phyloP scores from a whole-genome alignment of 2,329 filamentous ascomycete species.

The Botrytis pseudocinerea region DNA sequence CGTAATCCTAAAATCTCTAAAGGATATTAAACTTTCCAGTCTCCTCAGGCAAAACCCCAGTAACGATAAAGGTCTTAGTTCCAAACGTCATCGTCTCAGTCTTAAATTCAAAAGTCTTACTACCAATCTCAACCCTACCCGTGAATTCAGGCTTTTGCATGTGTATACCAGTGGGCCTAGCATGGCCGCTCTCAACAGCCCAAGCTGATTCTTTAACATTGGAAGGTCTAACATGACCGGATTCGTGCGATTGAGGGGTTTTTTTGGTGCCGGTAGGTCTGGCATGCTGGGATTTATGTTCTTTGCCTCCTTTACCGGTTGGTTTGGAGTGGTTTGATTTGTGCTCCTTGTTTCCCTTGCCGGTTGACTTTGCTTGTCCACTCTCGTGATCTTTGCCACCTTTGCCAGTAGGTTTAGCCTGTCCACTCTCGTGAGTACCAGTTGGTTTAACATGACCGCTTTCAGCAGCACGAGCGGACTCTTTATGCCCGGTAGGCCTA shows the following conservation, averaged over 20 bases:
- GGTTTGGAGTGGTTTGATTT: neutral
- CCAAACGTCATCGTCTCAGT: conserved; percentile 2
- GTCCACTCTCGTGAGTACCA: neutral
- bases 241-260: neutral
- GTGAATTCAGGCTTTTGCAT: neutral
- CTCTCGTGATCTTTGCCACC: neutral
- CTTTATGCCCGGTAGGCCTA: neutral
- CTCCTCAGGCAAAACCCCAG: neutral
- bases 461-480: neutral
- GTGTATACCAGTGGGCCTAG: neutral
- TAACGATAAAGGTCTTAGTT: neutral
- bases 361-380: neutral
- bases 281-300: neutral
- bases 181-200: neutral
- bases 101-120: neutral
- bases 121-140: neutral
- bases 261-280: neutral
- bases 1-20: neutral
- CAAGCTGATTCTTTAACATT: neutral
- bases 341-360: neutral
- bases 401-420: neutral
- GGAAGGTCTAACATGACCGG: neutral
- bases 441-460: neutral
- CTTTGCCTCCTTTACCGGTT: neutral
- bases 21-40: neutral